These are phyloP conservation scores for Fragilaria crotonensis DNA, from an alignment of 108 stramenopile species.

Conservation along the genomic window DNA sequence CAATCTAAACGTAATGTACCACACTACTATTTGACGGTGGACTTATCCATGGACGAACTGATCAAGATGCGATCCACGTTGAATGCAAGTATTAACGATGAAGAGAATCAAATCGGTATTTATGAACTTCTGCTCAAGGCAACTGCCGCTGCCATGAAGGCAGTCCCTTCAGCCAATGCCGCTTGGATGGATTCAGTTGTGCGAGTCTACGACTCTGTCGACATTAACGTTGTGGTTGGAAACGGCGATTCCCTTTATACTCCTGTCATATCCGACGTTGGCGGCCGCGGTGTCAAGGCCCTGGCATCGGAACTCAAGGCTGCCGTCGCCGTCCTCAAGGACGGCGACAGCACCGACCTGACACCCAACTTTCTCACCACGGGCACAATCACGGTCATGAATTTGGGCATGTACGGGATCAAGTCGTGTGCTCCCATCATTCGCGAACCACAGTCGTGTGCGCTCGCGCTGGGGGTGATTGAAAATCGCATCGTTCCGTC, in stretches of 20 bases:
- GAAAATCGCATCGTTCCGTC: slow-evolving; percentile 87
- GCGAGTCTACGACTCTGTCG: slow-evolving; percentile 81
- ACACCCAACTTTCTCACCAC: slow-evolving; percentile 85
- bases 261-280: slow-evolving; percentile 83
- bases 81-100: slow-evolving; percentile 30
- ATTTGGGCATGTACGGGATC: slow-evolving; percentile 98
- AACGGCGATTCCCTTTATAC: slow-evolving; percentile 77
- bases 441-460: slow-evolving; percentile 92
- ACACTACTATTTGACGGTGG: slow-evolving; percentile 95
- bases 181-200: slow-evolving; percentile 73
- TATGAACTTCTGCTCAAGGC: slow-evolving; percentile 95
- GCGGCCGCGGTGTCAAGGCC: slow-evolving; percentile 63
- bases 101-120: slow-evolving; percentile 82
- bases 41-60: slow-evolving; percentile 77
- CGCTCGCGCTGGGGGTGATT: slow-evolving; percentile 91
- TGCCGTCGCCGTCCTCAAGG: slow-evolving; percentile 86
- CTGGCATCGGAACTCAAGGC: slow-evolving; percentile 74
- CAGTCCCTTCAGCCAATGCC: slow-evolving; percentile 91
- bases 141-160: slow-evolving; percentile 69
- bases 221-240: slow-evolving; percentile 90
- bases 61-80: slow-evolving; percentile 77
- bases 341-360: slow-evolving; percentile 87
- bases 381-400: slow-evolving; percentile 92
- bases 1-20: slow-evolving; percentile 88
- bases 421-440: slow-evolving; percentile 93